These are phyloP conservation scores for Aspergillus pseudoterreus DNA, from an alignment of 2,329 filamentous ascomycete species.

Conservation along the genomic window DNA sequence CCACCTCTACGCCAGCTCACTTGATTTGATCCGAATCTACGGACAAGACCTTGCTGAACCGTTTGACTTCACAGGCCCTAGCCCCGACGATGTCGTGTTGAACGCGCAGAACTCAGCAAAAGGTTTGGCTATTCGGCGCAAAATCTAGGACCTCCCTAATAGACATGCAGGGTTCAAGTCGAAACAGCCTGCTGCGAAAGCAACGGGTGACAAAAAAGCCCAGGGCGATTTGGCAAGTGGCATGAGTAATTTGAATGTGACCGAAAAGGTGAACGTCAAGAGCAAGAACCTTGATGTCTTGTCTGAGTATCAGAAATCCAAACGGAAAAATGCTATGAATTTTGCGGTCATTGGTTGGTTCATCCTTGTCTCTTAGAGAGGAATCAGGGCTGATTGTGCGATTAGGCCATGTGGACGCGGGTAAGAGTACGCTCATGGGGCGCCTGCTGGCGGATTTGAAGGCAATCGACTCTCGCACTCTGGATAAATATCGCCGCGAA, in stretches of 20 bases:
- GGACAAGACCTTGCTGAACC: constrained; percentile 40
- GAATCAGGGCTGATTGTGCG: constrained; percentile 17
- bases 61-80: constrained; percentile 73
- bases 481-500: constrained; percentile 84
- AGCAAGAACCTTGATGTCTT: constrained; percentile 82
- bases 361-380: neutral
- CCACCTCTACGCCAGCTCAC: constrained; percentile 27
- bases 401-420: constrained; percentile 88
- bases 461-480: constrained; percentile 79
- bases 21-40: constrained; percentile 37
- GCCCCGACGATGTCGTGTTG: constrained; percentile 85
- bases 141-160: constrained; percentile 37
- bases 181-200: constrained; percentile 39
- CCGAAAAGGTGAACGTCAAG: constrained; percentile 52
- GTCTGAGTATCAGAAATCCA: constrained; percentile 71
- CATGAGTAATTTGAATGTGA: constrained; percentile 47
- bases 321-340: constrained; percentile 75
- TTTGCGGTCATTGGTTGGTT: constrained; percentile 85
- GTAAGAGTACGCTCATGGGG: constrained; percentile 97
- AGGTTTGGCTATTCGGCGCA: constrained; percentile 61
- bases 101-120: constrained; percentile 72
- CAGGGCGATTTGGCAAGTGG: constrained; percentile 45
- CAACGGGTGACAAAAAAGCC: constrained; percentile 39
- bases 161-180: constrained; percentile 42
- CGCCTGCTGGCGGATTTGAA: constrained; percentile 85